Conservation (phyloP, 1,284 basidiomycete species). For the Fomitopsis betulina region DNA sequence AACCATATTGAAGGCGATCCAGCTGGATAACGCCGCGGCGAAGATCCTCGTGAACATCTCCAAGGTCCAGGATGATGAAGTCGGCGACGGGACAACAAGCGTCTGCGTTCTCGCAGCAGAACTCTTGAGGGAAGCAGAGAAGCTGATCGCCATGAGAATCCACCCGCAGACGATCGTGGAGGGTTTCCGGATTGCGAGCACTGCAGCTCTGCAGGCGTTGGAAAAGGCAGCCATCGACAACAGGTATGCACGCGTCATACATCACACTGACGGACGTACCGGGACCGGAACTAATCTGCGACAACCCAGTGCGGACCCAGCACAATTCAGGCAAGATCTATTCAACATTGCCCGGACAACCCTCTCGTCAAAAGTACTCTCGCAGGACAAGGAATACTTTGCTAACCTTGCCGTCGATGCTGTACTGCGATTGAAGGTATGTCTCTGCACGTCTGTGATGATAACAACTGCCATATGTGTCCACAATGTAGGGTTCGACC, state of each 20-base stretch:
- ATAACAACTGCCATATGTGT: background rate
- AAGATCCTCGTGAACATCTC: slow-evolving; percentile 99
- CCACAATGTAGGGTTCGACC: slow-evolving; percentile 72
- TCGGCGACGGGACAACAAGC: slow-evolving; percentile 95
- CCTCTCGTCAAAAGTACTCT: slow-evolving; percentile 92
- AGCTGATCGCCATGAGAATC: slow-evolving; percentile 88
- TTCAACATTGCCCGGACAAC: slow-evolving; percentile 98
- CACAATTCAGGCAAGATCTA: slow-evolving; percentile 82
- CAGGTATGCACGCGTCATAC: slow-evolving; percentile 47
- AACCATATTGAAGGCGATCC: slow-evolving; percentile 96
- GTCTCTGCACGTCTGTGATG: background rate
- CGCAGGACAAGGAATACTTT: slow-evolving; percentile 98
- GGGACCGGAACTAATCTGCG: slow-evolving; percentile 7
- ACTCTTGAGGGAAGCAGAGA: slow-evolving; percentile 92
- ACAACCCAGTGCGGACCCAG: slow-evolving; percentile 57
- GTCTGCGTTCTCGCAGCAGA: slow-evolving; percentile 95
- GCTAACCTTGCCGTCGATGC: slow-evolving; percentile 98
- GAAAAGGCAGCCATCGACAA: slow-evolving; percentile 83
- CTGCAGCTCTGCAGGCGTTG: slow-evolving; percentile 81
- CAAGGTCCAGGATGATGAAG: slow-evolving; percentile 99
- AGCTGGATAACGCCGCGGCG: slow-evolving; percentile 97
- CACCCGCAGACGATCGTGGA: slow-evolving; percentile 99
- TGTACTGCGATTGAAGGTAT: slow-evolving; percentile 87
- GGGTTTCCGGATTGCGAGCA: slow-evolving; percentile 91
- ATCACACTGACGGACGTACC: background rate